A percentile compares a stretch with the other conserved stretches of the same genome.
phyloP scores from a whole-genome alignment of 768 basidiomycete genomes.

The Nidularia pulvinata region DNA sequence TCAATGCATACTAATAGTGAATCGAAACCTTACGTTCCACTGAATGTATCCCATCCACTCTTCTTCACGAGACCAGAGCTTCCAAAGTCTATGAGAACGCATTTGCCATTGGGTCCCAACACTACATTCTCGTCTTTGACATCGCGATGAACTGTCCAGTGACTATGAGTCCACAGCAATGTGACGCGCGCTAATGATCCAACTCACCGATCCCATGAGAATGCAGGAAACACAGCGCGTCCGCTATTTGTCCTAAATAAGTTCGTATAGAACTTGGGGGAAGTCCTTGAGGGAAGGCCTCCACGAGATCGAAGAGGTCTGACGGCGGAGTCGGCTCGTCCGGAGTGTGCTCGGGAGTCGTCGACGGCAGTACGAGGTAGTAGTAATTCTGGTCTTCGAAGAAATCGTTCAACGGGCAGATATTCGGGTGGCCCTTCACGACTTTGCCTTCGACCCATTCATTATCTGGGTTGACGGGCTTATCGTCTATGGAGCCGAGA shows the following conservation, averaged over 20 bases:
- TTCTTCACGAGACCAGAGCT: constrained; percentile 87
- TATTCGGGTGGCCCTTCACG: constrained; percentile 92
- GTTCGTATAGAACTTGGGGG: constrained; percentile 72
- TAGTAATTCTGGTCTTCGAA: constrained; percentile 98
- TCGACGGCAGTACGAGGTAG: constrained; percentile 87
- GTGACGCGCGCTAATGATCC: background rate
- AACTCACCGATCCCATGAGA: constrained; percentile 83
- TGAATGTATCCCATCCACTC: constrained; percentile 89
- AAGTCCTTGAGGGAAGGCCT: constrained; percentile 84
- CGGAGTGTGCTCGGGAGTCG: constrained; percentile 56
- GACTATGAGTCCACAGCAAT: constrained; percentile 6
- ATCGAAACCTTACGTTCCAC: constrained; percentile 74
- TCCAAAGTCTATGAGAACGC: constrained; percentile 96
- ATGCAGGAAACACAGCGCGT: constrained; percentile 89
- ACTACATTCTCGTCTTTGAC: constrained; percentile 98
- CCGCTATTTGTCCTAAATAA: constrained; percentile 93
- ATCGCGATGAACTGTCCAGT: constrained; percentile 82
- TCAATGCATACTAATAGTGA: constrained; percentile 1
- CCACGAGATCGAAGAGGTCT: constrained; percentile 96
- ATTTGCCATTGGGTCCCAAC: constrained; percentile 76
- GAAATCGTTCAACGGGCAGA: constrained; percentile 93
- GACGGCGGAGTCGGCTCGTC: constrained; percentile 57
- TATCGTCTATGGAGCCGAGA: constrained; percentile 14
- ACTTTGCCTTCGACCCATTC: constrained; percentile 71
- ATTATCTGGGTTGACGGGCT: constrained; percentile 17